Base-by-base conservation (phyloP, 148 eudicot species). In the Rhododendron williamsianum region DNA sequence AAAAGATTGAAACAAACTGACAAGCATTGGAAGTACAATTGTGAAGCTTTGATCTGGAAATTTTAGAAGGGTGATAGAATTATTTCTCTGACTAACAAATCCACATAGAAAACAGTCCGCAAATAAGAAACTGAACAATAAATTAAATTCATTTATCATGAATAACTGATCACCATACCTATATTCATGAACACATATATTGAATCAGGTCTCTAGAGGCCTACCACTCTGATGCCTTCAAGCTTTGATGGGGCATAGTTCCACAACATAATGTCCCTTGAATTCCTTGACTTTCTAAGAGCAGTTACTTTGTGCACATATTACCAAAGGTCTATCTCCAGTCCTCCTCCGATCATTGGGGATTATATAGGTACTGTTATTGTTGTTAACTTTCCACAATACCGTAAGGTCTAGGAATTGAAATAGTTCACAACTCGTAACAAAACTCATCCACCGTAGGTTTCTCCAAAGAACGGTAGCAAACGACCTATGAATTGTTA, bases 1-100 rank as follows among this genome's bases (percentile, higher is more conserved):
- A 46, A 46, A 46, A 46, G 49, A 46, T 46, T 46, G 2, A 46
- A 9, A 46, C 10, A 46, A 46, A 46, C 49, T 9, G 10, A 9
- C 49, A 46, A 46, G 9, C 43, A 41, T 41, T 46, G 9, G 49
- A 46, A 46, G 49, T 46, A 9, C 49, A 46, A 9, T 46, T 9
- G 11, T 46, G 49, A 9, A 9, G 49, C 97, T 84, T 89, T n/a
- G 5, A 63, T 54, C 16, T 5, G 12, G 30, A 58, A 84, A 4
- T 80, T 12, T 46, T 4, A 33, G 54, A 67, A 67, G 36, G 73
- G 6, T 63, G 15, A 67, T 11, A 27, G 12, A n/a, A 9, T 63
- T 67, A 67, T 25, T 13, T 67, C 73, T 67, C 35, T 25, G 35
- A 27, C 4, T 8, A 67, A 67, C 35, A 67, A 27, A 67, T 67